These are phyloP conservation scores for Alternaria consortialis DNA, from an alignment of 2,329 filamentous ascomycete genomes.

Conservation along the genomic window DNA sequence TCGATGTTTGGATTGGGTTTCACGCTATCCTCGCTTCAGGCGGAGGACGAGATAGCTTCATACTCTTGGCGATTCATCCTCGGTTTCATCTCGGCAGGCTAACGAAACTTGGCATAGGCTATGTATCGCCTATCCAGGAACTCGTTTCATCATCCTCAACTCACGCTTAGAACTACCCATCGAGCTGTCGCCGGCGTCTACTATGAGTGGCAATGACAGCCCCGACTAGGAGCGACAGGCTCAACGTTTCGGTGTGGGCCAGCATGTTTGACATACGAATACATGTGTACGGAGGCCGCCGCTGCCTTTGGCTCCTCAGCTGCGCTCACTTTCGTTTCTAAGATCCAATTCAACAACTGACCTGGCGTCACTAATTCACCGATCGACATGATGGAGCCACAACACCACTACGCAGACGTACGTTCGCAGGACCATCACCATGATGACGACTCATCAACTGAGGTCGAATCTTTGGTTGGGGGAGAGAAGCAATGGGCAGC, in stretches of 20 bases:
- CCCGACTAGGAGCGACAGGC: constrained; percentile 35
- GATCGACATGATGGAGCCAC: constrained; percentile 37
- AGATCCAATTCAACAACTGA: constrained; percentile 13
- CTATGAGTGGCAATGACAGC: constrained; percentile 15
- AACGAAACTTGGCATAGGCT: constrained; percentile 32
- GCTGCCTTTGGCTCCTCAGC: constrained; percentile 34
- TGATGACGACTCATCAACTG: constrained; percentile 45
- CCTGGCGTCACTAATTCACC: constrained; percentile 31
- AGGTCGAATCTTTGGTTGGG: constrained; percentile 45
- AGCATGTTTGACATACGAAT: constrained; percentile 17
- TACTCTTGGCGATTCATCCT: constrained; percentile 45
- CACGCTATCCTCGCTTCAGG: constrained; percentile 32
- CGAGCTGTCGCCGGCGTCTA: constrained; percentile 6
- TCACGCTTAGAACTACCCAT: constrained; percentile 23
- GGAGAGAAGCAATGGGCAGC: constrained; percentile 39
- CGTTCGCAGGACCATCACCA: constrained; percentile 33
- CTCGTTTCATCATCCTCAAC: constrained; percentile 25
- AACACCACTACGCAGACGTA: constrained; percentile 44
- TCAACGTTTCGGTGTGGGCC: constrained; percentile 23
- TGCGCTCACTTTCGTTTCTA: constrained; percentile 36
- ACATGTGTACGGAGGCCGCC: constrained; percentile 26
- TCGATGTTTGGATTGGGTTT: constrained; percentile 36
- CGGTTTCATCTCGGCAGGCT: constrained; percentile 38
- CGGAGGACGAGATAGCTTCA: constrained; percentile 33
- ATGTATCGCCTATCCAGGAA: constrained; percentile 22